Conservation (phyloP, 225 moss, liverwort and hornwort genomes). For the Asterella californica region DNA sequence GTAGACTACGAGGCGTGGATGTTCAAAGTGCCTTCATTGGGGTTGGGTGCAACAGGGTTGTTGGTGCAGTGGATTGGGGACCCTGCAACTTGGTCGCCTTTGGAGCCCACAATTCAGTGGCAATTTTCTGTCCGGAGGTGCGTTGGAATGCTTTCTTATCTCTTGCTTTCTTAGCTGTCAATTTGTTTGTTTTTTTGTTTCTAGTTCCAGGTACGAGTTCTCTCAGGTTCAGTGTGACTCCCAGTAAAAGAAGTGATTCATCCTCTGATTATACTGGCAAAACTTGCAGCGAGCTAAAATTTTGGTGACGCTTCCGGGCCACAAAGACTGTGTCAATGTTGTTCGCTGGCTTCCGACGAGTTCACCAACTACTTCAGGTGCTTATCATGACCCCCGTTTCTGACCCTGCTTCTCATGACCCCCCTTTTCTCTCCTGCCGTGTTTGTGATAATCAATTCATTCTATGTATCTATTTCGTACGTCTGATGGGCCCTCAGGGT, state of each 20-base stretch:
- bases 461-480: not conserved
- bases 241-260: not conserved
- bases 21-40: slow-evolving; percentile 69
- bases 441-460: not conserved
- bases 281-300: slow-evolving; percentile 63
- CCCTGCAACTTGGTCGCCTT: slow-evolving; percentile 80
- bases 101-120: slow-evolving; percentile 79
- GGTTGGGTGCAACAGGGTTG: slow-evolving; percentile 82
- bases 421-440: not conserved
- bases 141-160: not conserved
- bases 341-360: slow-evolving; percentile 76
- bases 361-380: slow-evolving; percentile 46
- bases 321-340: slow-evolving; percentile 78
- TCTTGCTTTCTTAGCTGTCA: not conserved
- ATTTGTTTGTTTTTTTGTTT: not conserved
- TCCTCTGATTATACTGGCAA: not conserved
- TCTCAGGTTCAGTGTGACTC: not conserved
- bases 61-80: slow-evolving; percentile 80
- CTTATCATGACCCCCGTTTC: not conserved
- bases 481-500: slow-evolving; percentile 9
- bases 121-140: slow-evolving; percentile 72
- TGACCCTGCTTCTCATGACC: slow-evolving; percentile 20
- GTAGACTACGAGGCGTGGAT: slow-evolving; percentile 17
- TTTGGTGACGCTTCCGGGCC: slow-evolving; percentile 79
- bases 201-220: not conserved